A percentile compares a stretch with the other conserved stretches of the same genome.
These are phyloP conservation scores for Fusarium graminum DNA, from an alignment of 2,329 filamentous ascomycete genomes.

Conservation along the genomic window DNA sequence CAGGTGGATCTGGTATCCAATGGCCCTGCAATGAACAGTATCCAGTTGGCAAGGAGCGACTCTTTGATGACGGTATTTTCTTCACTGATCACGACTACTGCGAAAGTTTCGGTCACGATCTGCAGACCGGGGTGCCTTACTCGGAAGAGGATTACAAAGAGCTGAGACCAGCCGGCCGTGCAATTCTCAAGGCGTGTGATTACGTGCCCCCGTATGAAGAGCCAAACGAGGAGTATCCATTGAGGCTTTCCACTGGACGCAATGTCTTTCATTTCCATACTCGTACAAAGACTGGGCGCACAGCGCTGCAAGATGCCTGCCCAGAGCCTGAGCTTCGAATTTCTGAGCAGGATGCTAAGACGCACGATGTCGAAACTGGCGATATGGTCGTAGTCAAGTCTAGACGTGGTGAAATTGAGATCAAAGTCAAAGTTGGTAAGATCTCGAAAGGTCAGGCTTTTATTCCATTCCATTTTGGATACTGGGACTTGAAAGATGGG, in stretches of 20 bases:
- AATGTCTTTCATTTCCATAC: conserved; percentile 7
- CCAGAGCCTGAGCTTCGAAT: not conserved
- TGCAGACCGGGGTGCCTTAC: not conserved
- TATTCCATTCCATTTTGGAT: conserved; percentile 7
- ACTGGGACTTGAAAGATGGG: not conserved
- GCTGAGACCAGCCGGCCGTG: not conserved
- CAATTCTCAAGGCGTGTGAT: not conserved
- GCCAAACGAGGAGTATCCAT: not conserved
- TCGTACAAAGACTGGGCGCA: conserved; percentile 1
- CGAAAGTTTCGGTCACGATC: not conserved
- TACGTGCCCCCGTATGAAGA: not conserved
- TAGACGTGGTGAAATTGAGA: not conserved
- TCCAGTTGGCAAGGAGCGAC: not conserved
- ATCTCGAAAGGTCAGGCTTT: not conserved
- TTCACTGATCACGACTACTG: conserved; percentile 6
- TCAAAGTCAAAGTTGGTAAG: not conserved
- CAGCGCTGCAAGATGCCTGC: not conserved
- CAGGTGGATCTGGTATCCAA: not conserved
- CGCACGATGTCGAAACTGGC: rapidly evolving
- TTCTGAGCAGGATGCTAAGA: not conserved
- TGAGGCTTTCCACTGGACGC: not conserved
- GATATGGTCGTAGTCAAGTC: not conserved
- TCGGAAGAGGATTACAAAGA: conserved; percentile 11
- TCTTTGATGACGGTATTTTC: not conserved
- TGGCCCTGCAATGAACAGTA: not conserved